phyloP scores from a whole-genome alignment of 306 rosid genomes.

The Fagus crenata region DNA sequence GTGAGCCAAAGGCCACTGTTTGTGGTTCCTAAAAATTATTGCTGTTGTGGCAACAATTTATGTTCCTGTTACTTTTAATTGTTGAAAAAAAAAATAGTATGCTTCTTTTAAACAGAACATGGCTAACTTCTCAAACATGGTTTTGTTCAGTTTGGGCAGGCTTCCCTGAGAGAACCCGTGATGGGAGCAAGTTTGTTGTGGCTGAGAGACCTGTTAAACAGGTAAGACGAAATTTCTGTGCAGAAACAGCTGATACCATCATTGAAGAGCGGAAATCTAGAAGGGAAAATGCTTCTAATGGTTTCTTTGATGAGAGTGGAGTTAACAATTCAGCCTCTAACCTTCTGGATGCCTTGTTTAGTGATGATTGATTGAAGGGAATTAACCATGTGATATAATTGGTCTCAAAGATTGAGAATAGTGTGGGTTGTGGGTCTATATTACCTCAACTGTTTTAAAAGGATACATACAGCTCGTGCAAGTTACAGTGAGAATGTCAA shows the following conservation, averaged over 20 bases:
- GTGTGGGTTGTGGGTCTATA: conserved; percentile 19
- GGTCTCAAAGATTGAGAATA: conserved; percentile 16
- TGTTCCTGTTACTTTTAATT: background rate
- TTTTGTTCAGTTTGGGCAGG: conserved; percentile 90
- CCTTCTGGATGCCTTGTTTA: conserved; percentile 76
- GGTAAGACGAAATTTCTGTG: conserved; percentile 56
- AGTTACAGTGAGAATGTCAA: conserved; percentile 11
- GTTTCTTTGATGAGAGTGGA: conserved; percentile 70
- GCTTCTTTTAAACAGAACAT: background rate
- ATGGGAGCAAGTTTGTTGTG: conserved; percentile 85
- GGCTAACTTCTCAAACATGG: conserved; percentile 16
- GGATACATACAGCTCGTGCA: conserved; percentile 17
- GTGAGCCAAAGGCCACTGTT: background rate
- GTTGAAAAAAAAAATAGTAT: background rate
- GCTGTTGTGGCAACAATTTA: background rate
- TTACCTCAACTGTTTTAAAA: conserved; percentile 20
- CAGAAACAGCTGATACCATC: conserved; percentile 58
- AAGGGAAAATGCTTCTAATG: conserved; percentile 61
- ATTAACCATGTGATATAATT: conserved; percentile 19
- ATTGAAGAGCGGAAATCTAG: conserved; percentile 74
- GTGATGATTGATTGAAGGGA: conserved; percentile 42
- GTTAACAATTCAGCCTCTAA: conserved; percentile 61
- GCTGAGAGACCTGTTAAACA: conserved; percentile 78
- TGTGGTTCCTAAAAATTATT: background rate
- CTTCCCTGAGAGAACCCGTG: conserved; percentile 79